Conservation (phyloP, 352 stramenopile genomes). For the Lagenidium sp. region DNA sequence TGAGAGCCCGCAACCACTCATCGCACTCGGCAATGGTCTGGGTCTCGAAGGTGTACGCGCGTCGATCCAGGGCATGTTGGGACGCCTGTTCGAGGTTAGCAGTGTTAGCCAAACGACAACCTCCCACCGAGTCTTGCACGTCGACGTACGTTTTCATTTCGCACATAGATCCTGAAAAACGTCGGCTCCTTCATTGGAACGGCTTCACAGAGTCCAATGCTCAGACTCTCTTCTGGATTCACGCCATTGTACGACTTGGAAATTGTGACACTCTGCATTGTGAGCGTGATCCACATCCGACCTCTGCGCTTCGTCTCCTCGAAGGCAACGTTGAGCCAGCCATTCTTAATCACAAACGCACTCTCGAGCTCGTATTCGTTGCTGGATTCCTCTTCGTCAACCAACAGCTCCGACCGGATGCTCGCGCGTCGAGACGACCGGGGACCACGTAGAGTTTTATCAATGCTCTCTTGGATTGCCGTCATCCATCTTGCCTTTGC, state of each 20-base stretch:
- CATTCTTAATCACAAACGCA: conserved; percentile 80
- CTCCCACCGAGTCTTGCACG: too few relatives aligned
- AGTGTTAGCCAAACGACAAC: background rate
- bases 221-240: conserved; percentile 58
- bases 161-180: conserved; percentile 49
- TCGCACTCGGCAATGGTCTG: conserved; percentile 53
- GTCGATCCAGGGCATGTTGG: conserved; percentile 7
- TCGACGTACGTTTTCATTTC: conserved; percentile 16
- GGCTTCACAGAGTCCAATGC: conserved; percentile 47
- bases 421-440: conserved; percentile 36
- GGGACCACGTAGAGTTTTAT: conserved; percentile 39
- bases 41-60: conserved; percentile 57
- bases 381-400: conserved; percentile 52
- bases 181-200: conserved; percentile 36
- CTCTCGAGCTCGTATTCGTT: conserved; percentile 57
- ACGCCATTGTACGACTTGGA: conserved; percentile 51
- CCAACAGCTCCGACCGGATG: conserved; percentile 44
- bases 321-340: conserved; percentile 66
- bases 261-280: conserved; percentile 59
- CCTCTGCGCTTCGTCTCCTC: conserved; percentile 25
- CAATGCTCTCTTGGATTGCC: conserved; percentile 57
- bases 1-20: conserved; percentile 74
- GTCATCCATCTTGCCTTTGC: conserved; percentile 55
- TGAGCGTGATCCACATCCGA: conserved; percentile 73
- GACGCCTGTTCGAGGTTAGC: conserved; percentile 2